Conservation (phyloP, 768 basidiomycete species). For the Pholiota conissans region DNA sequence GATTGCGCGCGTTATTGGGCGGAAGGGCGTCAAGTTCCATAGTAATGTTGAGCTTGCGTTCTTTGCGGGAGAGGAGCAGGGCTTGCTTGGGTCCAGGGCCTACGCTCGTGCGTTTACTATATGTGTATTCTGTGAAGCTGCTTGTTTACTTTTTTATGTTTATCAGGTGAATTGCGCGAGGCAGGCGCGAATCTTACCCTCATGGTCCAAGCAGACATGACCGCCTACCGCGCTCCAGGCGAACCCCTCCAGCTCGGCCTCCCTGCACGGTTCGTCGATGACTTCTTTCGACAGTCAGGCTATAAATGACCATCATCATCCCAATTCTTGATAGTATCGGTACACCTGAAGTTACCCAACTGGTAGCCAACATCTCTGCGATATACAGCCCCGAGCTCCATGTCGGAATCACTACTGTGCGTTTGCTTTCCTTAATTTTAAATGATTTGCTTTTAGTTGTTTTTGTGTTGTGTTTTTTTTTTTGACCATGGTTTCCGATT, state of each 20-base stretch:
- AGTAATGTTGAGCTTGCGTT: constrained; percentile 78
- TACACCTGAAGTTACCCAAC: constrained; percentile 70
- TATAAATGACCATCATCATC: neutral
- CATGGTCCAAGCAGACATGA: constrained; percentile 93
- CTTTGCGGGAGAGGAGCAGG: constrained; percentile 94
- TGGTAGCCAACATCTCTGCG: constrained; percentile 72
- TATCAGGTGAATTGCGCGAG: constrained; percentile 50
- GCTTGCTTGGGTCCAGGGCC: constrained; percentile 72
- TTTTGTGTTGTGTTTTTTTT: neutral
- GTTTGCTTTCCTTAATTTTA: constrained; percentile 23
- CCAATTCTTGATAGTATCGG: constrained; percentile 67
- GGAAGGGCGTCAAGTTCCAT: constrained; percentile 66
- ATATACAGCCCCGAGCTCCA: constrained; percentile 81
- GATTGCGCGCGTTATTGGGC: constrained; percentile 74
- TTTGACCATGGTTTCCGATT: neutral
- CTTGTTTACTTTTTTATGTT: neutral
- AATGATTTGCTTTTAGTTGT: no score
- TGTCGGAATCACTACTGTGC: constrained; percentile 64
- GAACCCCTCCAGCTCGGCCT: constrained; percentile 87
- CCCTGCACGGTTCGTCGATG: constrained; percentile 56
- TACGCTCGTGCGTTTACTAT: constrained; percentile 68
- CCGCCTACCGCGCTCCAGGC: constrained; percentile 74
- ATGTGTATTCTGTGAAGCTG: neutral
- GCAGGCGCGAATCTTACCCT: constrained; percentile 67
- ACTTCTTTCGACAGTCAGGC: neutral